Evolutionary conservation across 73 alveolate species (phyloP).

Genomic region (Stentor coeruleus): DNA sequence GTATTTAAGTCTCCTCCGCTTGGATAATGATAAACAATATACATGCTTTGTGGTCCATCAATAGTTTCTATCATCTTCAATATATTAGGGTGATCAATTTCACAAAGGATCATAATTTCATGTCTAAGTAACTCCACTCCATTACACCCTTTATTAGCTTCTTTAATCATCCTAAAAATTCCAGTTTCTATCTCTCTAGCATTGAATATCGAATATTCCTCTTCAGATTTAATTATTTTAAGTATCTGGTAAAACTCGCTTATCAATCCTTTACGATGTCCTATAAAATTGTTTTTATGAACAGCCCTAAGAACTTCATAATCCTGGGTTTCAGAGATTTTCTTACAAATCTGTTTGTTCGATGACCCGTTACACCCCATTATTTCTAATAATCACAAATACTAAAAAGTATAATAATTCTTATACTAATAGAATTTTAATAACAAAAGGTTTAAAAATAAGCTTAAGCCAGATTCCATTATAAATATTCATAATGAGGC

Average conservation of each 20-base stretch:
- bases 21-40: conserved; percentile 34
- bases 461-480: neutral
- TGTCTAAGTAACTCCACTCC: neutral
- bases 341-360: neutral
- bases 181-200: neutral
- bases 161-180: neutral
- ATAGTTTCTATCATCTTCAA: conserved; percentile 34
- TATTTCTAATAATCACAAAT: neutral
- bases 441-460: no score
- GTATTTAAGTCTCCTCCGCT: conserved; percentile 32
- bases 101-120: neutral
- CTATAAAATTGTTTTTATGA: neutral
- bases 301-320: neutral
- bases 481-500: conserved; percentile 20
- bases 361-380: neutral
- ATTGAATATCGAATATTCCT: neutral
- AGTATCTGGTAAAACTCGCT: neutral
- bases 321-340: neutral
- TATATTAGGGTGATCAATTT: conserved; percentile 44
- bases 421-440: no score
- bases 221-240: neutral
- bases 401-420: no score
- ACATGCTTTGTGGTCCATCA: conserved; percentile 31
- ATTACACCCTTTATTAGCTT: neutral
- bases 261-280: neutral